Evolutionary conservation across 2,329 filamentous ascomycete genomes (phyloP), one percentile per base, ranked within the genome.

Genomic region (Pezicula radicicola): DNA sequence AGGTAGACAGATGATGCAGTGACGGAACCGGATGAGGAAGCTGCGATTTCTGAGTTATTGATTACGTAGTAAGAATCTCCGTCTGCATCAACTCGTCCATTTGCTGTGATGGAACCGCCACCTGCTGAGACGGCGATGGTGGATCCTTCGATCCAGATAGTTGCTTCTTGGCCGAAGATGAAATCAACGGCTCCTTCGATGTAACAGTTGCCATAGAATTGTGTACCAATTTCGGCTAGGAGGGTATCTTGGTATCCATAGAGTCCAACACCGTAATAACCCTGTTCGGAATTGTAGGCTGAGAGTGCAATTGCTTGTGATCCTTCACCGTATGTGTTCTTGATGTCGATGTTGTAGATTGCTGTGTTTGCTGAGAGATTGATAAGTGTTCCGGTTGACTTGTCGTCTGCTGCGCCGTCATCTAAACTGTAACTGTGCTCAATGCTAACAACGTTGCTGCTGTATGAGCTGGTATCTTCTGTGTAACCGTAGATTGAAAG

Each of bases 141-240:
- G 51, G 72, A 71, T 30, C 68, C 55, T 42, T 81, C 75, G 62
- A 76, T 78, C 80, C 77, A 85, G 36, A 76, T 72, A 39, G 68
- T 66, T 18, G 75, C 72, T 36, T 70, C 58, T 63, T 79, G 71
- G 51, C 82, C 76, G 62, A 84, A 85, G 57, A 83, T 78, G 61
- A 84, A 83, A 60, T 84, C 81, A 40, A 79, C 77, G 2, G 78
- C 77, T 35, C 81, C 80, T 25, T 77, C 74, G 55, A 85, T 82
- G 50, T 78, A 74, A 55, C 73, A 74, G 55, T 77, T 77, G 42
- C 76, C 76, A 61, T 81, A 84, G 37, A 84, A 62, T 59, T 84
- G 75, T 52, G 72, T 69, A 54, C 82, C 82, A 43, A 66, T 69
- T 56, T 80, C 67, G 40, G 68, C 61, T 8, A 78, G 70, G 46